Conservation (phyloP, 2,329 filamentous ascomycete species). For the Pseudopyricularia cyperi region DNA sequence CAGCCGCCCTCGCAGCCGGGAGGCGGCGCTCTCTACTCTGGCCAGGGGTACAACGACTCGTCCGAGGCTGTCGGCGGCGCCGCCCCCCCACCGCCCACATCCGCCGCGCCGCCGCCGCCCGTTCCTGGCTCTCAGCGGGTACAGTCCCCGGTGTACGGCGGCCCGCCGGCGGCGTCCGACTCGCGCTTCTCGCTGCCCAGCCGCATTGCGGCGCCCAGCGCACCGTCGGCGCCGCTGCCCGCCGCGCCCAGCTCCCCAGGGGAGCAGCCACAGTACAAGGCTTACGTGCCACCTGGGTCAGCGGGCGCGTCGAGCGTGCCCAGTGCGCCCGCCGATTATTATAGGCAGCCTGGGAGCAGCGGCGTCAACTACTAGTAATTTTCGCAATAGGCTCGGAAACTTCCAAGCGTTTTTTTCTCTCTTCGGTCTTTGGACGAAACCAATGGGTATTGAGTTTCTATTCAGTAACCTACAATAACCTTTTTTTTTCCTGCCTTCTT, state of each 20-base stretch:
- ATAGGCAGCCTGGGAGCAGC: conserved; percentile 26
- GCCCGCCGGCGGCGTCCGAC: conserved; percentile 28
- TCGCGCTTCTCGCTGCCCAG: conserved; percentile 32
- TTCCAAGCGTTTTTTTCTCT: no score
- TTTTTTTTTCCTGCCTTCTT: no score
- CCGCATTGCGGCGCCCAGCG: conserved; percentile 1
- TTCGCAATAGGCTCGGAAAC: neutral
- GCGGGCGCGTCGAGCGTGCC: conserved; percentile 13
- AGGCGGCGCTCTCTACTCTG: conserved; percentile 17
- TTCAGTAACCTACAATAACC: no score
- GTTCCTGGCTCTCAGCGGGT: conserved; percentile 16
- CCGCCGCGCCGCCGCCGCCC: conserved; percentile 28
- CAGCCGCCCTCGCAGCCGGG: conserved; percentile 2
- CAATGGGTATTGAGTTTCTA: no score
- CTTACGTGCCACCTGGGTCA: conserved; percentile 35
- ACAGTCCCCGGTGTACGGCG: conserved; percentile 29
- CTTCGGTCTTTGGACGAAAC: no score
- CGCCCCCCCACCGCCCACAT: conserved; percentile 20
- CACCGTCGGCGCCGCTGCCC: conserved; percentile 8
- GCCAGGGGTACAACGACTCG: conserved; percentile 17
- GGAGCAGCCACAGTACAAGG: conserved; percentile 40
- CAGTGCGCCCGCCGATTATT: conserved; percentile 43
- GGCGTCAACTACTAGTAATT: conserved; percentile 8
- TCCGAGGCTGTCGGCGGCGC: conserved; percentile 5
- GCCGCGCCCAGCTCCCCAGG: conserved; percentile 1